phyloP scores from a whole-genome alignment of 495 filamentous ascomycete genomes.

The Neurospora cerealis region DNA sequence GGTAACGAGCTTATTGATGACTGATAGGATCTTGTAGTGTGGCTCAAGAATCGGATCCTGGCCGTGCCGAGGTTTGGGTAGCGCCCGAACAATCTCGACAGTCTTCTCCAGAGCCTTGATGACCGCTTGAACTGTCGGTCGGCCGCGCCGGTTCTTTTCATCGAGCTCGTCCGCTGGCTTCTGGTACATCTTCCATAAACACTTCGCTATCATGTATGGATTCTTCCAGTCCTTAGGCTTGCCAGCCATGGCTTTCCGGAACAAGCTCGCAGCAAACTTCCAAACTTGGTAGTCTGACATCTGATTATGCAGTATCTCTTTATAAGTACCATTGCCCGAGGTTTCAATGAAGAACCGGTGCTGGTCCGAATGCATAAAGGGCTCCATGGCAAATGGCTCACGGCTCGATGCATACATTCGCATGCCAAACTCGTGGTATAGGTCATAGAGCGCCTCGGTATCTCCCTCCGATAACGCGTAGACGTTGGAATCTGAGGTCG shows the following conservation, averaged over 20 bases:
- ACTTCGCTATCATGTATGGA: conserved; percentile 87
- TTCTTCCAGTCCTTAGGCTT: conserved; percentile 83
- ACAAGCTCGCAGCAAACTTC: conserved; percentile 77
- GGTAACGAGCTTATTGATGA: conserved; percentile 72
- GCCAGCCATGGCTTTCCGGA: conserved; percentile 60
- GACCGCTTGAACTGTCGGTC: conserved; percentile 48
- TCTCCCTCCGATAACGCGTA: conserved; percentile 42
- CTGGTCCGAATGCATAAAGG: conserved; percentile 64
- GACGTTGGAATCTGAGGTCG: conserved; percentile 42
- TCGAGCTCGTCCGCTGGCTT: conserved; percentile 46
- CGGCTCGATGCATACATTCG: conserved; percentile 85
- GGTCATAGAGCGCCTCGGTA: conserved; percentile 58
- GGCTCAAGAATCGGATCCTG: conserved; percentile 87
- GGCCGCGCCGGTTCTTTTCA: conserved; percentile 26
- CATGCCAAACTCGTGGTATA: conserved; percentile 84
- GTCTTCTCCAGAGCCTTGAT: conserved; percentile 57
- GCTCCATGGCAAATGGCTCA: conserved; percentile 83
- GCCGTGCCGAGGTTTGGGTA: conserved; percentile 73
- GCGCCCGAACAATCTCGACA: conserved; percentile 46
- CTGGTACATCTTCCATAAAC: conserved; percentile 86
- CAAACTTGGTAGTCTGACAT: conserved; percentile 69
- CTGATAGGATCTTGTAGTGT: conserved; percentile 87
- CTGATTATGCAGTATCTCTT: conserved; percentile 58
- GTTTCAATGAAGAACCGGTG: conserved; percentile 65
- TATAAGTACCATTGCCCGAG: conserved; percentile 60